phyloP scores from a whole-genome alignment of 2,329 filamentous ascomycete species.

The Scedosporium apiospermum region DNA sequence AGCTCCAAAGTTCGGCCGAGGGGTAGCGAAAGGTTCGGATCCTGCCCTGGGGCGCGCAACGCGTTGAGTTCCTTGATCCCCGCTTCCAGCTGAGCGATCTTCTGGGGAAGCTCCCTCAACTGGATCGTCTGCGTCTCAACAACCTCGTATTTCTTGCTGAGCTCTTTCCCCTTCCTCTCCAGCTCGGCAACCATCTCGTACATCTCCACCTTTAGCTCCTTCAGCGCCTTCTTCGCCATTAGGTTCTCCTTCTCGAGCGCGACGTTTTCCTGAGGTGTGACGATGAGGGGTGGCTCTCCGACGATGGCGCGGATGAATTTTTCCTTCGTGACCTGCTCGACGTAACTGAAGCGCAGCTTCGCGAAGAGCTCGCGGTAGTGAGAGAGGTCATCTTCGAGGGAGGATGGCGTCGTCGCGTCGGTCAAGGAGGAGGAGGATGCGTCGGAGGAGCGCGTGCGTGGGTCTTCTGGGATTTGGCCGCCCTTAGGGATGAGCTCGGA shows the following conservation, averaged over 20 bases:
- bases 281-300: constrained; percentile 78
- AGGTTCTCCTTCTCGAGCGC: constrained; percentile 62
- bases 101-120: constrained; percentile 41
- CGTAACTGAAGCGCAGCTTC: constrained; percentile 92
- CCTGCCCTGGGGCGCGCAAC: constrained; percentile 26
- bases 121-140: constrained; percentile 37
- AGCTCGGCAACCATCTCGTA: constrained; percentile 63
- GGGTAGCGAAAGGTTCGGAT: constrained; percentile 43
- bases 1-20: constrained; percentile 46
- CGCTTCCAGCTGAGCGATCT: constrained; percentile 37
- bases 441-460: constrained; percentile 56
- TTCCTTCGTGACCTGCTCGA: constrained; percentile 97
- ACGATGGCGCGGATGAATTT: constrained; percentile 92
- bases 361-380: constrained; percentile 95
- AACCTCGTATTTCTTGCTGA: constrained; percentile 44
- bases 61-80: constrained; percentile 31
- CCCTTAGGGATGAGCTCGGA: constrained; percentile 54
- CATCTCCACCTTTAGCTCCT: constrained; percentile 72
- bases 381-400: constrained; percentile 70
- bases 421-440: constrained; percentile 53
- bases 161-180: constrained; percentile 51
- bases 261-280: constrained; percentile 72
- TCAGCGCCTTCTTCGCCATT: constrained; percentile 63
- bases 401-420: constrained; percentile 61
- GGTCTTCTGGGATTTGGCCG: constrained; percentile 19